Evolutionary conservation across 164 flowering plant species (phyloP), one percentile per base, ranked within the genome.

Genomic region (Malania oleifera): DNA sequence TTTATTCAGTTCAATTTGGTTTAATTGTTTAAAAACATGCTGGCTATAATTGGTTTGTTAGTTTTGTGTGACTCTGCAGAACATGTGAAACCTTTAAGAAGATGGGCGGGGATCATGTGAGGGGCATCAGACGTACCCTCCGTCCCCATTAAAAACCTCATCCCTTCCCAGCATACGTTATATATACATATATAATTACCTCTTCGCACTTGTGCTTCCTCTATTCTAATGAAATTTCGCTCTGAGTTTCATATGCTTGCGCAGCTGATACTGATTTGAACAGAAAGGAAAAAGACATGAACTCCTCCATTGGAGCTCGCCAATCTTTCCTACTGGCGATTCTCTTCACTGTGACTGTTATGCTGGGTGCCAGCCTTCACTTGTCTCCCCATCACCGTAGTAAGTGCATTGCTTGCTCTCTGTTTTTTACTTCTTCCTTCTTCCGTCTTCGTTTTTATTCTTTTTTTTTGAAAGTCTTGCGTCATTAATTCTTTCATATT

Each of bases 101-200:
- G 58, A 34, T 37, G 20, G 79, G 61, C 86, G 65, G 57, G 86
- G 69, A 80, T 80, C 89, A 77, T 81, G 83, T 84, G 89, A 84
- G 52, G 48, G 56, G 59, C 57, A 70, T 57, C 77, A 67, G 69
- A 41, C 28, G 60, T 72, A 63, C n/a, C 63, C 27, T 58, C 51
- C 48, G 37, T 48, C 50, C 58, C 55, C 85, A 79, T 73, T 79
- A 60, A 66, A 70, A 65, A 14, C 55, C 67, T 15, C 44, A 7
- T 41, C 54, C 73, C 19, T 26, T 31, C 12, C 28, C 34, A 7
- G 11, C 64, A 45, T 31, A n/a, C n/a, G n/a, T n/a, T n/a, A n/a
- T 35, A 39, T 60, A 54, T 38, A 54, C 26, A 13, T 56, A 61
- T 51, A 64, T 57, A 39, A 26, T 7, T 27, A n/a, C 55, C 41